Conservation (phyloP, 2,329 filamentous ascomycete species). For the Exophiala oligosperma region DNA sequence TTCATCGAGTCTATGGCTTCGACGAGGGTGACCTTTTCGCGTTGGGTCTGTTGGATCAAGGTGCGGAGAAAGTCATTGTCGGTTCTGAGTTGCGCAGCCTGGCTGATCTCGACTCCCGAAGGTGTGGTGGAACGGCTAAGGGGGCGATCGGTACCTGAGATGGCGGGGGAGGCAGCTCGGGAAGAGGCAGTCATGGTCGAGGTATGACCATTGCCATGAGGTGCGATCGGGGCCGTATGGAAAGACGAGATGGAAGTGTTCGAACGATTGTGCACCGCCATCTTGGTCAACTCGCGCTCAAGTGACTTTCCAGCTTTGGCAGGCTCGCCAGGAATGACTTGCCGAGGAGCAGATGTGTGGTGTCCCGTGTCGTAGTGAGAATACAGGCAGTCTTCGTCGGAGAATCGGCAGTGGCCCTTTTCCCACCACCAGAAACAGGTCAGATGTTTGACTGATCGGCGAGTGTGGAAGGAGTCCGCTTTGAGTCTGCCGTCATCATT, state of each 20-base stretch:
- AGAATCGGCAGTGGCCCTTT: conserved; percentile 30
- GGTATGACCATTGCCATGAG: neutral
- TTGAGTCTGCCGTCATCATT: neutral
- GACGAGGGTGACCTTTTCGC: conserved; percentile 14
- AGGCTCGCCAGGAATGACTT: conserved; percentile 22
- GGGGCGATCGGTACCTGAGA: neutral
- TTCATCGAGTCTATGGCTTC: conserved; percentile 18
- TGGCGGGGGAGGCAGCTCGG: neutral
- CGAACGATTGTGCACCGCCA: conserved; percentile 18
- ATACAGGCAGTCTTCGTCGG: conserved; percentile 32
- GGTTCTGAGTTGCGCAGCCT: conserved; percentile 8
- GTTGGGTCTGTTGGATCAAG: conserved; percentile 12
- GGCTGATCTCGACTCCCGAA: conserved; percentile 11
- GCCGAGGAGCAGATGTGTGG: conserved; percentile 20
- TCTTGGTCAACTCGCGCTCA: conserved; percentile 20
- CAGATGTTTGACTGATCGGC: conserved; percentile 31
- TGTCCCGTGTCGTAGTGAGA: conserved; percentile 33
- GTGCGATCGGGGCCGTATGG: neutral
- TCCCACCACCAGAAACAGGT: conserved; percentile 36
- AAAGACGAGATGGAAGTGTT: conserved; percentile 13
- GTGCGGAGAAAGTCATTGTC: conserved; percentile 18
- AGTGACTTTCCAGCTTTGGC: conserved; percentile 30
- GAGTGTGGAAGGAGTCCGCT: conserved; percentile 11
- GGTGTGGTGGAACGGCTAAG: conserved; percentile 9
- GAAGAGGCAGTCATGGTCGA: conserved; percentile 2